Conservation (phyloP, 768 basidiomycete species). For the Gloeostereum incarnatum region DNA sequence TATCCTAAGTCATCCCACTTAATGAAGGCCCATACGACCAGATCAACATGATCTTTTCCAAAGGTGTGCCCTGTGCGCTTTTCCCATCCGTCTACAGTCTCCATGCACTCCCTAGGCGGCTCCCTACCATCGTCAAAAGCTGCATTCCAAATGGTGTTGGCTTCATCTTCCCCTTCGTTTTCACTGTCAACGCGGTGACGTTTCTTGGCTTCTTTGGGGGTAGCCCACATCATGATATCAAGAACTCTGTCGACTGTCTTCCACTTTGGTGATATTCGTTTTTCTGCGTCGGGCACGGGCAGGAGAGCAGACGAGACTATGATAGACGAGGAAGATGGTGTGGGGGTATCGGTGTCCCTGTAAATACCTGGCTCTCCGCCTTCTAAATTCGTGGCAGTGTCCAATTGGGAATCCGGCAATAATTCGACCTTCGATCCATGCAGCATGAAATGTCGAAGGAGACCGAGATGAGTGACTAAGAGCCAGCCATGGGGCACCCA, state of each 20-base stretch:
- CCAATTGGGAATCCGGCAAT: conserved; percentile 37
- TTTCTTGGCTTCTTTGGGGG: conserved; percentile 19
- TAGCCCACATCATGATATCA: conserved; percentile 63
- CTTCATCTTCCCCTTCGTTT: conserved; percentile 19
- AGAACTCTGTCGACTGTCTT: conserved; percentile 88
- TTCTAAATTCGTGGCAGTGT: conserved; percentile 31
- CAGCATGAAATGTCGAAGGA: conserved; percentile 69
- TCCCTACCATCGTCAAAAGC: conserved; percentile 55
- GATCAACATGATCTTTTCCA: conserved; percentile 35
- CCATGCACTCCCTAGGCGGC: conserved; percentile 42
- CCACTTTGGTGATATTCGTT: conserved; percentile 71
- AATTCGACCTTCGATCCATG: conserved; percentile 57
- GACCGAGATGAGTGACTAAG: conserved; percentile 49
- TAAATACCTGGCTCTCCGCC: conserved; percentile 24
- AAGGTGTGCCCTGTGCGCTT: conserved; percentile 29
- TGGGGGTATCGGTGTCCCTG: conserved; percentile 17
- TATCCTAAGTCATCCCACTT: conserved; percentile 96
- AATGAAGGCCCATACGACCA: conserved; percentile 75
- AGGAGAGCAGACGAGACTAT: not conserved
- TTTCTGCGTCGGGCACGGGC: conserved; percentile 62
- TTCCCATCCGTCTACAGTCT: conserved; percentile 61
- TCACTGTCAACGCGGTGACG: conserved; percentile 15
- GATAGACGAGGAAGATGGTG: not conserved
- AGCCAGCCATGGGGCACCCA: conserved; percentile 99
- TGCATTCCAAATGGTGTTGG: conserved; percentile 22